These are phyloP conservation scores for Calonectria henricotiae DNA, from an alignment of 2,329 filamentous ascomycete species.

Conservation along the genomic window DNA sequence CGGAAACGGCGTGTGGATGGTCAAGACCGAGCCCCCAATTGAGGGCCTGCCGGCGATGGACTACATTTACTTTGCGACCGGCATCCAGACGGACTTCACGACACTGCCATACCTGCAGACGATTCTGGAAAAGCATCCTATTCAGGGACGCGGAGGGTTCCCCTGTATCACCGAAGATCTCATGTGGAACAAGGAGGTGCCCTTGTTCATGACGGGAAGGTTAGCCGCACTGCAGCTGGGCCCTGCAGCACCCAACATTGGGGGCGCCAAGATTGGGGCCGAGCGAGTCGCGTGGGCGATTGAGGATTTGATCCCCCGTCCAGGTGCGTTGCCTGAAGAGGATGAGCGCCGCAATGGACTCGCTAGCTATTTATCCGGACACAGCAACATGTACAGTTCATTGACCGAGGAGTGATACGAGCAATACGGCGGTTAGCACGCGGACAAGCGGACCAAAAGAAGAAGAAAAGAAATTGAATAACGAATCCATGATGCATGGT, in stretches of 20 bases:
- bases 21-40: constrained; percentile 70
- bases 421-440: neutral
- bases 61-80: constrained; percentile 85
- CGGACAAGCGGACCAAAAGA: neutral
- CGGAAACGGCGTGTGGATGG: constrained; percentile 55
- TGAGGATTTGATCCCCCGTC: constrained; percentile 66
- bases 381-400: constrained; percentile 58
- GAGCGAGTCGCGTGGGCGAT: constrained; percentile 83
- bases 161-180: constrained; percentile 84
- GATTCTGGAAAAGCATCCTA: constrained; percentile 73
- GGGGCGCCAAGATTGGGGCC: constrained; percentile 80
- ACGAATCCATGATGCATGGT: neutral
- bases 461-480: neutral
- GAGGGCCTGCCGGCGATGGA: constrained; percentile 71
- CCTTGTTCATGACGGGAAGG: constrained; percentile 80
- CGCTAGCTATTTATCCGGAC: constrained; percentile 56
- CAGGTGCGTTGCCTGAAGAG: constrained; percentile 36
- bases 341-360: constrained; percentile 35
- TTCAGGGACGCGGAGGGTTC: constrained; percentile 76
- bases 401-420: constrained; percentile 47
- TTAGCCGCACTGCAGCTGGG: constrained; percentile 80
- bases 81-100: constrained; percentile 76
- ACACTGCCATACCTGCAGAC: constrained; percentile 74
- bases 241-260: constrained; percentile 81
- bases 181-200: constrained; percentile 82